Evolutionary conservation across 768 basidiomycete species (phyloP), one percentile per base, ranked within the genome.

Genomic region (Suillus tomentosus): DNA sequence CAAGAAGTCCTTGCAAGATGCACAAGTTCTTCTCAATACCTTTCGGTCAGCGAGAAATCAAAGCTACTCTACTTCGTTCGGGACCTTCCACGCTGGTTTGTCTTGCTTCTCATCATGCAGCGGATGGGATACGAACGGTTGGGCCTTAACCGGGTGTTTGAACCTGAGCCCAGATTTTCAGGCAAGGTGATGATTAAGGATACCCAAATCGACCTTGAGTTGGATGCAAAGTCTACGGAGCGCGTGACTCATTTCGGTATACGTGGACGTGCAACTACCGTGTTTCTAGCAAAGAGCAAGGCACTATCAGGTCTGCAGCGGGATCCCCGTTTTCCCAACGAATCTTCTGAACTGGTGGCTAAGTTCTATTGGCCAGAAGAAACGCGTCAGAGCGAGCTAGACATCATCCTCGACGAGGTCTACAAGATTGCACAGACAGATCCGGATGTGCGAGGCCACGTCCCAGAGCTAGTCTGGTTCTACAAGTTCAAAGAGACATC

Each of bases 41-140:
- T 22, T 27, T 15, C 39, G 6, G 17, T 27, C 3, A 11, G n/a
- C 24, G 60, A 51, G 15, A 53, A 61, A 34, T 36, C 47, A 15
- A 47, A 3, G 14, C 34, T 61, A 61, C 27, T 61, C 9, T 10
- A 14, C 22, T 62, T 66, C 47, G 54, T 69, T 19, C 31, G 63
- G 22, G 69, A 66, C 24, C 63, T 67, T 15, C 64, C 66, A 1
- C 64, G 50, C 3, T 69, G 67, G 0, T 37, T 65, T 1, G 54
- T 62, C 9, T 43, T 66, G 8, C 61, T 66, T 1, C 55, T 68
- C 15, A 56, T 62, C 3, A 59, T 64, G 61, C 63, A 69, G n/a
- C 61, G 65, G 3, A 61, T 69, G 48, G 0, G 31, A 24, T 17
- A 62, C 14, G 17, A 13, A 0, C 59, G 68, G 31, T 69, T 65